Evolutionary conservation across 768 basidiomycete genomes (phyloP).

Genomic region (Collybia mongolica): DNA sequence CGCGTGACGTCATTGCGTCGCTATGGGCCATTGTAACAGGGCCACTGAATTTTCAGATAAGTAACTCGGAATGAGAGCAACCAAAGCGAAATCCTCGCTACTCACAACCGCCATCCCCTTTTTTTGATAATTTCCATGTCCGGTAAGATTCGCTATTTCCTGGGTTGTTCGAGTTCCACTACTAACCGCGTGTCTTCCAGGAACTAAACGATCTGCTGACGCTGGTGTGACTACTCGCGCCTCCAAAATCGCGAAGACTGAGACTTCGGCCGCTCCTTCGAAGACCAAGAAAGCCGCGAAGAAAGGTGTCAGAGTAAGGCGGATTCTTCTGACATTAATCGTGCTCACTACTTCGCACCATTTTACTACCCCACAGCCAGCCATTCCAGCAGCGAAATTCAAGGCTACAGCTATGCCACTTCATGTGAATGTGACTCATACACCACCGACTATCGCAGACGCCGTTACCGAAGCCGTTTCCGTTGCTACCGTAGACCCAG

Average conservation of each 20-base stretch:
- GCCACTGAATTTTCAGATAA: constrained; percentile 6
- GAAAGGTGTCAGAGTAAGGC: constrained; percentile 46
- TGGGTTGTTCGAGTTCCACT: neutral
- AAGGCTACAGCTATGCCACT: constrained; percentile 67
- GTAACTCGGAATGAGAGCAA: constrained; percentile 1
- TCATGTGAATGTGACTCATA: constrained; percentile 62
- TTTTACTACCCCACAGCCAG: constrained; percentile 30
- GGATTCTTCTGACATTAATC: constrained; percentile 3
- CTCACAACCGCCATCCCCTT: neutral
- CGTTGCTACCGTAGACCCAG: constrained; percentile 47
- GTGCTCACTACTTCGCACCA: neutral
- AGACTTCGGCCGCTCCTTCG: constrained; percentile 23
- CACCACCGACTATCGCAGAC: constrained; percentile 41
- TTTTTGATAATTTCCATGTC: constrained; percentile 6
- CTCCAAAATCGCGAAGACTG: constrained; percentile 52
- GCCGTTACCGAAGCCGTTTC: constrained; percentile 35
- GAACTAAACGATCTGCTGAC: constrained; percentile 46
- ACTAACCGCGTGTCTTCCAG: constrained; percentile 4
- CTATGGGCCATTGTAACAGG: neutral
- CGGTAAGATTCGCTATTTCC: constrained; percentile 3
- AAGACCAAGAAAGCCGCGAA: constrained; percentile 35
- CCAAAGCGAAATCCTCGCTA: neutral
- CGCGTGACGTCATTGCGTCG: constrained; percentile 21
- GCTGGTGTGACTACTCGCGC: constrained; percentile 37
- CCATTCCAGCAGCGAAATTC: constrained; percentile 51